Conservation (phyloP, 2,329 filamentous ascomycete genomes). For the Fusarium sulawesiense region DNA sequence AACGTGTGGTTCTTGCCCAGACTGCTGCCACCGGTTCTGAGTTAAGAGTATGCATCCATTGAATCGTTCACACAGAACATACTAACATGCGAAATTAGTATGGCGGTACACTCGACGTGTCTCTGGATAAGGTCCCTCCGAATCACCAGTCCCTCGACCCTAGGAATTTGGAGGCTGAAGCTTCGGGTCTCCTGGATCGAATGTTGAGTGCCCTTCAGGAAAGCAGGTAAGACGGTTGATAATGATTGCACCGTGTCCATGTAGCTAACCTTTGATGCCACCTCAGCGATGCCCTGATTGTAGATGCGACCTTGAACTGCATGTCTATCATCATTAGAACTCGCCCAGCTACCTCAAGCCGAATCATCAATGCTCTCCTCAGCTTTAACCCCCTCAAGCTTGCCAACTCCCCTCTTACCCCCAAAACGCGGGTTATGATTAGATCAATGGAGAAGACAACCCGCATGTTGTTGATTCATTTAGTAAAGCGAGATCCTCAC, state of each 20-base stretch:
- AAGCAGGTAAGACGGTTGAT: slow-evolving; percentile 70
- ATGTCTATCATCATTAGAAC: slow-evolving; percentile 85
- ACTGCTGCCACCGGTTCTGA: slow-evolving; percentile 85
- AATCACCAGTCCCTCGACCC: slow-evolving; percentile 85
- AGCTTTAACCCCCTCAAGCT: slow-evolving; percentile 92
- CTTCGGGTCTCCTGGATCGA: slow-evolving; percentile 88
- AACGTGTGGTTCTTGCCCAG: slow-evolving; percentile 91
- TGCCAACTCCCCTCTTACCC: slow-evolving; percentile 79
- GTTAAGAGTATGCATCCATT: slow-evolving; percentile 71
- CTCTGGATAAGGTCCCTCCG: slow-evolving; percentile 83
- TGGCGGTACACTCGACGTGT: slow-evolving; percentile 75
- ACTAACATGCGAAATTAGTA: slow-evolving; percentile 51
- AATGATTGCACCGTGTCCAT: neutral
- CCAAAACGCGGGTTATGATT: slow-evolving; percentile 82
- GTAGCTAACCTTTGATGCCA: slow-evolving; percentile 19
- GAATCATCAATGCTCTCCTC: slow-evolving; percentile 85
- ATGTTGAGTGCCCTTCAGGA: slow-evolving; percentile 88
- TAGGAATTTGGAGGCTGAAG: slow-evolving; percentile 89
- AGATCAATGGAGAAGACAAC: slow-evolving; percentile 97
- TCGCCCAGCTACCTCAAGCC: slow-evolving; percentile 82
- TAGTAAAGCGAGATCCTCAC: slow-evolving; percentile 86
- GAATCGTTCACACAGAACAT: neutral
- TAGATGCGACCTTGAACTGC: slow-evolving; percentile 92
- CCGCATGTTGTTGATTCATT: slow-evolving; percentile 82
- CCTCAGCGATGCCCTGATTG: slow-evolving; percentile 81